Conservation (phyloP, 768 basidiomycete genomes). For the Xerocomellus intermedius region DNA sequence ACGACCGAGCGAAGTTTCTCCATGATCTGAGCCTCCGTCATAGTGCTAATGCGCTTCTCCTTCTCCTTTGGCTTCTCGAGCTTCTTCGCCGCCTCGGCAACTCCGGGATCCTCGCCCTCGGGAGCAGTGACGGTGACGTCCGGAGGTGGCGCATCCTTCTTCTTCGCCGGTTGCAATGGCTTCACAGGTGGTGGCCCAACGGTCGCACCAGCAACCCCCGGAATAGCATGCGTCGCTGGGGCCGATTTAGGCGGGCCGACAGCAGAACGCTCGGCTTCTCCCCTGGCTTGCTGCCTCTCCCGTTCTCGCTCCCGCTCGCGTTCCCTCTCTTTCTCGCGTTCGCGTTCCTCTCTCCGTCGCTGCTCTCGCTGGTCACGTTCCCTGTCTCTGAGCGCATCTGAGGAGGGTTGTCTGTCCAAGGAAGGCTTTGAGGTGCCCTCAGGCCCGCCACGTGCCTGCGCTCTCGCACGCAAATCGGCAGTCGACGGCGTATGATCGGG, state of each 20-base stretch:
- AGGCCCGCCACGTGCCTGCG: constrained; percentile 56
- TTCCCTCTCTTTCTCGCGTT: constrained; percentile 32
- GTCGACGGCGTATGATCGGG: constrained; percentile 58
- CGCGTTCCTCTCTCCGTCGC: constrained; percentile 37
- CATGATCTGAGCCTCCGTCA: constrained; percentile 99
- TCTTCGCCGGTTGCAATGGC: constrained; percentile 74
- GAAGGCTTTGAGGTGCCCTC: constrained; percentile 33
- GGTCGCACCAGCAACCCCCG: constrained; percentile 49
- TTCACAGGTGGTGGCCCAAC: constrained; percentile 63
- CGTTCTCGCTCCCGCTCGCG: constrained; percentile 32
- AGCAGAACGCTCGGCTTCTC: constrained; percentile 40
- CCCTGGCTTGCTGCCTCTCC: constrained; percentile 23
- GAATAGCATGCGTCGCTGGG: constrained; percentile 44
- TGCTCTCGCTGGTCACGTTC: constrained; percentile 40
- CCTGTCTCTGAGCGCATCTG: constrained; percentile 35
- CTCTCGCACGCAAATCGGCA: constrained; percentile 63
- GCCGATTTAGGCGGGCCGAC: constrained; percentile 44
- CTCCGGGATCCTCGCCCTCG: constrained; percentile 44
- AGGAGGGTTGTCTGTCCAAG: constrained; percentile 39
- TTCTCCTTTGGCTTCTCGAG: constrained; percentile 61
- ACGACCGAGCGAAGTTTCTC: constrained; percentile 92
- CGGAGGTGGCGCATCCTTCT: constrained; percentile 38
- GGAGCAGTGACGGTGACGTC: constrained; percentile 52
- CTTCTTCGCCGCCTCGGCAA: constrained; percentile 70
- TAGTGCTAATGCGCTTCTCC: constrained; percentile 87